A percentile compares a stretch with the other conserved stretches of the same genome.
phyloP scores from a whole-genome alignment of 306 rosid species.

The Oemleria cerasiformis region DNA sequence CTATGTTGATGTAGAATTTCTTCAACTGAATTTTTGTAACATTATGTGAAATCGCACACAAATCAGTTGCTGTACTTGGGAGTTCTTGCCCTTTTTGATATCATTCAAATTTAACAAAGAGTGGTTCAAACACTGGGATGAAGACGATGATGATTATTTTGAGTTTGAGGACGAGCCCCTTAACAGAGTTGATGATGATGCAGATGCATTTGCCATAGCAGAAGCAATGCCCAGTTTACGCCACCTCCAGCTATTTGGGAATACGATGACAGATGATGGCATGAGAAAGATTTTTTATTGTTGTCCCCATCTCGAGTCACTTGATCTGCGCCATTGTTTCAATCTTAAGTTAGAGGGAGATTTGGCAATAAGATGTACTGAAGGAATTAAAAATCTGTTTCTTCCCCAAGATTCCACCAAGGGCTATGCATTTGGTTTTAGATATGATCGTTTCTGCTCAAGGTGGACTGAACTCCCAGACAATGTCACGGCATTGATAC shows the following conservation, averaged over 20 bases:
- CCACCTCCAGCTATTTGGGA: slow-evolving; percentile 53
- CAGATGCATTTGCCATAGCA: slow-evolving; percentile 46
- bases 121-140: neutral
- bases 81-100: slow-evolving; percentile 45
- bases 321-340: slow-evolving; percentile 52
- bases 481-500: no score
- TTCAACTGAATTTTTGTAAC: neutral
- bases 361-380: slow-evolving; percentile 37
- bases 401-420: slow-evolving; percentile 34
- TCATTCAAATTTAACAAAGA: slow-evolving; percentile 41
- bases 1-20: neutral
- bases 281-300: slow-evolving; percentile 47
- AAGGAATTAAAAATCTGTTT: slow-evolving; percentile 37
- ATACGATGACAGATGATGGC: slow-evolving; percentile 45
- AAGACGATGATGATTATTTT: neutral
- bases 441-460: no score
- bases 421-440: slow-evolving; percentile 33
- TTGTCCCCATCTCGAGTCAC: slow-evolving; percentile 57
- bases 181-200: no score
- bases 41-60: slow-evolving; percentile 22
- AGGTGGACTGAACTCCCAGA: no score
- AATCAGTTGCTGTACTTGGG: slow-evolving; percentile 44
- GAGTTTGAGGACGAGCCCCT: no score
- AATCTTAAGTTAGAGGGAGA: slow-evolving; percentile 31
- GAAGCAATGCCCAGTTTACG: slow-evolving; percentile 39